Conservation (phyloP, 148 eudicot genomes). For the Rheum nobile region DNA sequence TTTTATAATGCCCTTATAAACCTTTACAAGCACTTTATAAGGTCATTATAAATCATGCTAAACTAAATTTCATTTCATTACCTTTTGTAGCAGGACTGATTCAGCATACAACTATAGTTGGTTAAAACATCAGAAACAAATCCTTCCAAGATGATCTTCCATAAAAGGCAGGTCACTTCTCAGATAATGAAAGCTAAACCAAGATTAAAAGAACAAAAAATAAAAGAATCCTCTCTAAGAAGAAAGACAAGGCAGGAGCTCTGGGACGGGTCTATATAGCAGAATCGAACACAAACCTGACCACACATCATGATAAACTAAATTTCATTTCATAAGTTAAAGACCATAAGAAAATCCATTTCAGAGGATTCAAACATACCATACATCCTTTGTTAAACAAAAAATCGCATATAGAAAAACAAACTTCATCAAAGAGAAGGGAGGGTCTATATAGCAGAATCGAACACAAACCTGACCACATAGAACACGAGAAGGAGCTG, state of each 20-base stretch:
- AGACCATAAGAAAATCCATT: not conserved
- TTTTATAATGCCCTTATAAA: too few relatives aligned
- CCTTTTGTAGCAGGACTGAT: too few relatives aligned
- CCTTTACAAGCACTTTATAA: too few relatives aligned
- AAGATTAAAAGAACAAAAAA: not conserved
- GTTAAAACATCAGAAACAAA: too few relatives aligned
- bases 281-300: too few relatives aligned
- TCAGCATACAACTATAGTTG: too few relatives aligned
- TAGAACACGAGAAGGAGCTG: not conserved
- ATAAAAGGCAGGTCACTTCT: too few relatives aligned
- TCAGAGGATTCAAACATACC: not conserved
- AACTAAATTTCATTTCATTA: too few relatives aligned
- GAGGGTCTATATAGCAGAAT: not conserved
- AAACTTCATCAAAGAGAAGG: not conserved
- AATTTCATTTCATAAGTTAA: too few relatives aligned
- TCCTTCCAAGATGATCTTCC: too few relatives aligned
- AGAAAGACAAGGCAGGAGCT: not conserved
- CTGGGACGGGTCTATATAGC: not conserved
- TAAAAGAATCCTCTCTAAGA: not conserved
- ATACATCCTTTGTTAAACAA: not conserved
- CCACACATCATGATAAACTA: too few relatives aligned
- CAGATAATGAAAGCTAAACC: not conserved
- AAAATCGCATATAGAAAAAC: not conserved
- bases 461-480: not conserved
- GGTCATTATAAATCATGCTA: too few relatives aligned